Base-by-base conservation (phyloP, 2,329 filamentous ascomycete species). In the Alternaria conjuncta region DNA sequence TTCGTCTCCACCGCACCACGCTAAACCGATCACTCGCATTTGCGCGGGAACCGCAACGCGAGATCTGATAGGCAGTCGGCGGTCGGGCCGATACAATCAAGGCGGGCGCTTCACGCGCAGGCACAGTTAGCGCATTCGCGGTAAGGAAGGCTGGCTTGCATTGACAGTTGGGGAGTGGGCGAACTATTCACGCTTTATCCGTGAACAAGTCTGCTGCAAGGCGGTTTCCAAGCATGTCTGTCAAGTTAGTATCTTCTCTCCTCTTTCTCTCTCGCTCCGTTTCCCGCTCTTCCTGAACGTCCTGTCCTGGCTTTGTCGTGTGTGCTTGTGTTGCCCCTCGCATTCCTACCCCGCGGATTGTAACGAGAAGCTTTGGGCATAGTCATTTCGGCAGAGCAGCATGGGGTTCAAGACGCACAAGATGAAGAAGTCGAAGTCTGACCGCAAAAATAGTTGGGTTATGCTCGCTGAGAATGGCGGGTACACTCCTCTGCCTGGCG, bases 401-500 rank as follows among this genome's bases (percentile, higher is more conserved):
- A 68, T 64, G 62, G 54, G 59, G 13, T 57, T 59, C 21, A 56
- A 30, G 18, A 53, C 55, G 23, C 53, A 62, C n/a, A 70, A 57
- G 41, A 73, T 67, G 70, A 71, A 64, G 54, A 77, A 74, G 66
- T 68, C 55, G 55, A 75, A 70, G 63, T 68, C 76, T 79, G 68
- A 78, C 65, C 66, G 74, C 41, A 78, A 78, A 61, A 72, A 72
- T 78, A 92, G 90, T 79, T 97, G 95, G 95, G 95, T 97, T 49
- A 97, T 97, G 94, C 89, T 97, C 75, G 89, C 91, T 76, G 87
- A 91, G 76, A 78, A 79, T 53, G 83, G 86, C 64, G 89, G 90
- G 63, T 96, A 97, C 81, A 90, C 96, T 76, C 92, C 91, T 75
- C 88, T 97, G 50, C 92, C 92, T 47, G 90, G 91, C 77, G 95